These are phyloP conservation scores for Diaporthe sp. DNA, from an alignment of 2,329 filamentous ascomycete genomes.

Conservation along the genomic window DNA sequence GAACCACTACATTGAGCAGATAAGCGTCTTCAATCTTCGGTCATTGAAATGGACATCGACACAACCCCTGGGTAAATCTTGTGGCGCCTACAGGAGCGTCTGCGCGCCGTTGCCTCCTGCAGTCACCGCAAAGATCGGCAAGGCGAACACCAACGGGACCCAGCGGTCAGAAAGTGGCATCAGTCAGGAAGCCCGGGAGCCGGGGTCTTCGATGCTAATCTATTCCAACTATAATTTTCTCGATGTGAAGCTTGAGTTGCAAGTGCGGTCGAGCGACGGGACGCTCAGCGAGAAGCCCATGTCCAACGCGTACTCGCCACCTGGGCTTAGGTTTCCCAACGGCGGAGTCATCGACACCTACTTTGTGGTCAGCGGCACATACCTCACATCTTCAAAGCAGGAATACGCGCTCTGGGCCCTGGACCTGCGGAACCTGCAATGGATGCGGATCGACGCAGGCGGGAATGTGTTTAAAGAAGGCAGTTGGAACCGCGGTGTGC, in stretches of 20 bases:
- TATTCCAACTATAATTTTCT: conserved; percentile 99
- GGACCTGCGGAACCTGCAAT: conserved; percentile 88
- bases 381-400: conserved; percentile 96
- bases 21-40: conserved; percentile 96
- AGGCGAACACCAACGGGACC: conserved; percentile 60
- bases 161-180: conserved; percentile 62
- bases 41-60: conserved; percentile 97
- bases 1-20: conserved; percentile 99
- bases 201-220: conserved; percentile 86
- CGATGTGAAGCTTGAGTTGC: conserved; percentile 95
- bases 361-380: conserved; percentile 97
- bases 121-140: conserved; percentile 76
- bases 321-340: conserved; percentile 94
- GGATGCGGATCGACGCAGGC: conserved; percentile 96
- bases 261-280: conserved; percentile 88
- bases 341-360: conserved; percentile 95
- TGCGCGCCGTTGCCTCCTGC: conserved; percentile 84
- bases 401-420: conserved; percentile 98
- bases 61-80: conserved; percentile 88
- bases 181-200: conserved; percentile 68
- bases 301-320: conserved; percentile 88
- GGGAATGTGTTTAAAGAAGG: conserved; percentile 95
- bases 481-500: conserved; percentile 95
- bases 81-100: conserved; percentile 95
- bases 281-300: conserved; percentile 89